Evolutionary conservation across 2,329 filamentous ascomycete species (phyloP), one percentile per base, ranked within the genome.

Genomic region (Colletotrichum sidae): DNA sequence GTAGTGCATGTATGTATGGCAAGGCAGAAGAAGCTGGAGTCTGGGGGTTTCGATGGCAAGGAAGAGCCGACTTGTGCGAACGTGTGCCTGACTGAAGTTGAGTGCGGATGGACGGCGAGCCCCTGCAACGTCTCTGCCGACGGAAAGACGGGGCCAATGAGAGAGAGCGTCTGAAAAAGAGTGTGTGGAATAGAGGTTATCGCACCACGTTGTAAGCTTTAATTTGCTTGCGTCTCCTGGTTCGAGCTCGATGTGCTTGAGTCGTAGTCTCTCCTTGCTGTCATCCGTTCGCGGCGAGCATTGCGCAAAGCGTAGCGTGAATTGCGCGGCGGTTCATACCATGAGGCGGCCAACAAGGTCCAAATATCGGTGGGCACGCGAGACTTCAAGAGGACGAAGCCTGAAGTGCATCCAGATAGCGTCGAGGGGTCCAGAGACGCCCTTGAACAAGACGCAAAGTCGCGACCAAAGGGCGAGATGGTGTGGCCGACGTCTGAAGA

Each of bases 1-100:
- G 25, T 25, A 25, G 25, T 25, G 25, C 5, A 25, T 25, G 25
- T 25, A 25, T 25, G 25, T 25, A 25, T 25, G 25, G 25, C 25
- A 25, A 60, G 51, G 51, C 51, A 56, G 51, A 42, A 53, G 25
- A 25, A 25, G 37, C 42, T 64, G 42, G 42, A 49, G 35, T 9
- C 60, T 25, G 38, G 38, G 52, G 59, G 45, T 44, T 55, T 55
- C 15, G 34, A 60, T 8, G 45, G 34, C 61, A 15, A 35, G 56
- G 56, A 60, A 35, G 38, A 51, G 35, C 61, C 41, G 34, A 46
- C 41, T 45, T 45, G 17, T 46, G 17, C 51, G 51, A 44, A 25
- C 10, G 42, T 44, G 61, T 65, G 12, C 56, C 61, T 65, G 57
- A 45, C 56, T 61, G 61, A 46, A 38, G 57, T 55, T 60, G 51